Evolutionary conservation across 1,284 basidiomycete genomes (phyloP).

Genomic region (Leucoagaricus sp.): DNA sequence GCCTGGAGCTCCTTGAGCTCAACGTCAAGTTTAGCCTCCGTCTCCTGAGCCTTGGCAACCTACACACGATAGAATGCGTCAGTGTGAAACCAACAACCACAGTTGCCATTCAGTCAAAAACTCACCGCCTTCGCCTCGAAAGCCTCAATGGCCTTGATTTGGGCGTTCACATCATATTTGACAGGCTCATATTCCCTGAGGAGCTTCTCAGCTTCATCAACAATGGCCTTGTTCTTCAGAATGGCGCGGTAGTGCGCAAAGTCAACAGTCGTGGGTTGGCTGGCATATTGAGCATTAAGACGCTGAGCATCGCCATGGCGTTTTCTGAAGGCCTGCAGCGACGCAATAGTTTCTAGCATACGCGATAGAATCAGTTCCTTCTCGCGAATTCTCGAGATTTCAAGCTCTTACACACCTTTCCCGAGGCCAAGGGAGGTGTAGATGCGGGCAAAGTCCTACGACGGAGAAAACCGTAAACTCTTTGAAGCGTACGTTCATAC

Average conservation of each 20-base stretch:
- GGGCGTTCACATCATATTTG: constrained; percentile 91
- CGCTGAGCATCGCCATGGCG: constrained; percentile 90
- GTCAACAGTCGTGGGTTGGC: constrained; percentile 83
- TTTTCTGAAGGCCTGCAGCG: constrained; percentile 96
- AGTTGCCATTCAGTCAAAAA: constrained; percentile 23
- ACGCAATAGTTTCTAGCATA: constrained; percentile 77
- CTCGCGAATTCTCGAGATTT: background rate
- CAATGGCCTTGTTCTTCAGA: constrained; percentile 91
- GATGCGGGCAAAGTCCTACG: constrained; percentile 90
- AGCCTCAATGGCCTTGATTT: constrained; percentile 95
- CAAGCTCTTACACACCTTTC: constrained; percentile 63
- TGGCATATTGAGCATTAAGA: constrained; percentile 66
- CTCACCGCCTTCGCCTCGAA: constrained; percentile 97
- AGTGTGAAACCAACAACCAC: background rate
- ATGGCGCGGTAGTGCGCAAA: constrained; percentile 89
- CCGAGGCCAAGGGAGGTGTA: constrained; percentile 90
- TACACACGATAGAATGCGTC: constrained; percentile 33
- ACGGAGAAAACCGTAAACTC: constrained; percentile 22
- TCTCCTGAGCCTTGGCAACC: constrained; percentile 92
- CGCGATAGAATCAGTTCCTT: constrained; percentile 10
- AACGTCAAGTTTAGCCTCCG: constrained; percentile 87
- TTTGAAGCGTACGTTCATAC: constrained; percentile 15
- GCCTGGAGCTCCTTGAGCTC: constrained; percentile 93
- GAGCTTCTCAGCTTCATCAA: constrained; percentile 92
- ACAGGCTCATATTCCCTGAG: constrained; percentile 92